Evolutionary conservation across 805 yeast species (phyloP).

Genomic region (Metschnikowia amazonensis): DNA sequence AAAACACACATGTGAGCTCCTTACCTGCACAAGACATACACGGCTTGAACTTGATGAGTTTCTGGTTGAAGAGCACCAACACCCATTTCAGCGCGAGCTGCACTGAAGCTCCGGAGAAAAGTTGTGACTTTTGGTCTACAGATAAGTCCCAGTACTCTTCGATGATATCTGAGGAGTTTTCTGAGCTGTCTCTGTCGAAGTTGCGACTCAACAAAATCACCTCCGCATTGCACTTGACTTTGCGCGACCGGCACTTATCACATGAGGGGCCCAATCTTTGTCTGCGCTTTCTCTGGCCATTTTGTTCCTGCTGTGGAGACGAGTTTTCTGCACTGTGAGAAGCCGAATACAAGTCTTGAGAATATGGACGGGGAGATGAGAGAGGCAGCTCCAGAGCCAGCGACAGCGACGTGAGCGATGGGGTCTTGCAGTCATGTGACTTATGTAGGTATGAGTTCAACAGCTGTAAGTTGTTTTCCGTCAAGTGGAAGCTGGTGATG

Average conservation of each 20-base stretch:
- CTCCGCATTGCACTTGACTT: constrained; percentile 71
- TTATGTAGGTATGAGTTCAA: constrained; percentile 13
- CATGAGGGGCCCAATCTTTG: constrained; percentile 76
- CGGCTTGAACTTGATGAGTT: constrained; percentile 47
- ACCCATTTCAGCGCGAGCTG: constrained; percentile 13
- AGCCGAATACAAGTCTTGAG: background rate
- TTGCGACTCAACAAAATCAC: constrained; percentile 38
- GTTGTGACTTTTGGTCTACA: constrained; percentile 10
- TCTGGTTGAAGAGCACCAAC: constrained; percentile 24
- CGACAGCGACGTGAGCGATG: constrained; percentile 19
- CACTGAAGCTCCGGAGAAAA: constrained; percentile 17
- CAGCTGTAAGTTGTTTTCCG: constrained; percentile 21
- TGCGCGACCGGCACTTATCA: constrained; percentile 64
- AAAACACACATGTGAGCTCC: constrained; percentile 47
- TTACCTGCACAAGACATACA: constrained; percentile 55
- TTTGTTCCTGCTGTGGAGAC: background rate
- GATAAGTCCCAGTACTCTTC: constrained; percentile 13
- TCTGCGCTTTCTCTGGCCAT: constrained; percentile 34
- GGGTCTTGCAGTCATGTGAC: constrained; percentile 11
- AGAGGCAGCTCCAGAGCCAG: constrained; percentile 21
- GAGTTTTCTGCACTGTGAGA: background rate
- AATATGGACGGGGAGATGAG: constrained; percentile 14
- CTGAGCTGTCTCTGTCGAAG: constrained; percentile 6
- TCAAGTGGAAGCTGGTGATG: constrained; percentile 15
- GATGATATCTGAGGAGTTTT: background rate